Evolutionary conservation across 768 basidiomycete genomes (phyloP).

Genomic region (Agrocybe praecox): DNA sequence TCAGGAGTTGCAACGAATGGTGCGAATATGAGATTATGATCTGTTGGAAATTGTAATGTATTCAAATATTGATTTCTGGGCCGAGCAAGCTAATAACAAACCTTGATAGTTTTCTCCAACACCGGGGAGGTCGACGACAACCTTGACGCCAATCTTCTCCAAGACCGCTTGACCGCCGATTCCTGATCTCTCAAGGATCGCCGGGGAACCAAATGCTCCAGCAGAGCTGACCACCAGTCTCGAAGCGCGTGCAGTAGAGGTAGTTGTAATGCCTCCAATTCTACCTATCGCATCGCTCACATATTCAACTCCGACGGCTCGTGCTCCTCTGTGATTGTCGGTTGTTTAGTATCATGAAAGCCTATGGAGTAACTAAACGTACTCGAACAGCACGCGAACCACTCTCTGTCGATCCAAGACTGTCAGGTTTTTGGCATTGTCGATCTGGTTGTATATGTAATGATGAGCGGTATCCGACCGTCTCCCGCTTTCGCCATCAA

Average conservation of each 20-base stretch:
- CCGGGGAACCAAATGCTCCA: conserved; percentile 57
- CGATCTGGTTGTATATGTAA: conserved; percentile 49
- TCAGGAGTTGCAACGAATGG: conserved; percentile 49
- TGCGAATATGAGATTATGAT: conserved; percentile 39
- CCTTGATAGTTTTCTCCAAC: conserved; percentile 75
- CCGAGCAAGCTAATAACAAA: conserved; percentile 12
- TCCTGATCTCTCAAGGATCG: conserved; percentile 57
- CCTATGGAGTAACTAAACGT: conserved; percentile 9
- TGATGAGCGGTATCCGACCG: conserved; percentile 60
- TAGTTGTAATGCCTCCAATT: conserved; percentile 18
- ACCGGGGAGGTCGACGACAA: conserved; percentile 66
- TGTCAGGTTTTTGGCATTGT: conserved; percentile 41
- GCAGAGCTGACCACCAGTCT: conserved; percentile 51
- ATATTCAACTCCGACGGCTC: conserved; percentile 57
- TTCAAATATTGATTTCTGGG: not conserved
- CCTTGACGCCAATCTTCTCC: conserved; percentile 45
- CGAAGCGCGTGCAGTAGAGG: conserved; percentile 35
- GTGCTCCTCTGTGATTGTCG: conserved; percentile 30
- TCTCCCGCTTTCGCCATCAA: conserved; percentile 49
- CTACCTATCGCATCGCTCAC: conserved; percentile 32
- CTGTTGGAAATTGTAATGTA: conserved; percentile 23
- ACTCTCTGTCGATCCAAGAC: conserved; percentile 45
- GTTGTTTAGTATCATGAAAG: not conserved
- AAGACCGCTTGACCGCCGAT: conserved; percentile 61
- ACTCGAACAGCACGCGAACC: conserved; percentile 53